Evolutionary conservation across 202 grass and related monocot genomes (phyloP).

Genomic region (Setaria viridis): DNA sequence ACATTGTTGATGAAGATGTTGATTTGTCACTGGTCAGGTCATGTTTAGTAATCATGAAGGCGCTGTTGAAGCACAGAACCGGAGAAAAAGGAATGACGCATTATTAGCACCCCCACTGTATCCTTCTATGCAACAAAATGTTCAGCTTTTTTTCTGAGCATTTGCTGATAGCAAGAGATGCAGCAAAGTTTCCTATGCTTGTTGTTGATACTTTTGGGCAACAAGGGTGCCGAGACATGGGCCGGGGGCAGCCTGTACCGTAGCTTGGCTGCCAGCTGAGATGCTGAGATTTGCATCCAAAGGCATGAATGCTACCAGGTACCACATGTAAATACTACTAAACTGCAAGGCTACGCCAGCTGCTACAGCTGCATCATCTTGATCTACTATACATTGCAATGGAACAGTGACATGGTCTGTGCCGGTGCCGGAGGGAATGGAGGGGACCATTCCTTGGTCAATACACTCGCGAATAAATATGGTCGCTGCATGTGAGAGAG

Average conservation of each 20-base stretch:
- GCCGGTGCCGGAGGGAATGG: neutral
- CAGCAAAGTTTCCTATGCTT: neutral
- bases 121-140: neutral
- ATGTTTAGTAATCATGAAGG: neutral
- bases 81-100: neutral
- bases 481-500: slow-evolving; percentile 50
- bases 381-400: slow-evolving; percentile 11
- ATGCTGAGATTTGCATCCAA: neutral
- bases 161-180: neutral
- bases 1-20: neutral
- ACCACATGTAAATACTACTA: slow-evolving; percentile 4
- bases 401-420: neutral
- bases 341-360: slow-evolving; percentile 15
- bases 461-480: slow-evolving; percentile 27
- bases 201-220: neutral
- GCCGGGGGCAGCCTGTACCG: neutral
- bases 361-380: slow-evolving; percentile 32
- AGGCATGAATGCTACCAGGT: slow-evolving; percentile 27
- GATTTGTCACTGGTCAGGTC: neutral
- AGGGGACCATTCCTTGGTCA: slow-evolving; percentile 48
- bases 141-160: neutral
- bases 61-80: neutral
- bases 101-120: neutral
- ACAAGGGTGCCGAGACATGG: neutral
- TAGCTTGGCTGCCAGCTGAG: neutral